These are phyloP conservation scores for Endogone sp. DNA, from an alignment of 192 early-diverging fungal species.

Conservation along the genomic window DNA sequence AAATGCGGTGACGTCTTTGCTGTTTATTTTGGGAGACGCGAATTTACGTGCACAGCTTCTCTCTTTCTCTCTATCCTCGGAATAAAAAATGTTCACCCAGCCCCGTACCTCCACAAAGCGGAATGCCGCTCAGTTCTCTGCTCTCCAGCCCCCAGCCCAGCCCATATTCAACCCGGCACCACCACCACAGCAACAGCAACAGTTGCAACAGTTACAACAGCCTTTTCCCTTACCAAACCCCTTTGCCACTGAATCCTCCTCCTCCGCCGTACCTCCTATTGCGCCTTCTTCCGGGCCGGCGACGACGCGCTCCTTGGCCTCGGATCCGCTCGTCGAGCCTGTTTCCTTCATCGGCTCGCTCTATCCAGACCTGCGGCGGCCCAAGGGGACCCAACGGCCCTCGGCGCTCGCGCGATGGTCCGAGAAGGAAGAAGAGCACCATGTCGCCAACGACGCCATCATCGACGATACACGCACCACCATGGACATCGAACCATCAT, in stretches of 20 bases:
- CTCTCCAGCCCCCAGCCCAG: neutral
- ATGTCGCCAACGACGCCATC: neutral
- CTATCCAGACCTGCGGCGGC: neutral
- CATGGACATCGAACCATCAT: neutral
- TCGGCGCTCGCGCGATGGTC: neutral
- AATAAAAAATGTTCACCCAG: neutral
- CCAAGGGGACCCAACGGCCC: neutral
- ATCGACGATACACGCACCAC: neutral
- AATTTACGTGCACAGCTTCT: neutral
- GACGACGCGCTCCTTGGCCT: neutral
- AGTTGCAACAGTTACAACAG: neutral
- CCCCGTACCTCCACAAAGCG: neutral
- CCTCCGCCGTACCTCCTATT: too few relatives aligned
- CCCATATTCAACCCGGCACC: neutral
- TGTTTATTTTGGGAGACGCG: neutral
- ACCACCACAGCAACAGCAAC: neutral
- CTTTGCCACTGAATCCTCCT: neutral
- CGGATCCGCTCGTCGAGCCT: neutral
- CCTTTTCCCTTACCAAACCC: neutral
- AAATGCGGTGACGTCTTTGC: neutral
- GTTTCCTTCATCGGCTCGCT: neutral
- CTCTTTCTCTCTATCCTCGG: neutral
- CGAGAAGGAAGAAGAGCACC: too few relatives aligned
- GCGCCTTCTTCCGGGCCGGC: too few relatives aligned
- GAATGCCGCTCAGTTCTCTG: neutral